Percentiles rank a stretch among this genome's conserved stretches.
Conservation (phyloP, 805 yeast species). For the Candida dajiaensis region DNA sequence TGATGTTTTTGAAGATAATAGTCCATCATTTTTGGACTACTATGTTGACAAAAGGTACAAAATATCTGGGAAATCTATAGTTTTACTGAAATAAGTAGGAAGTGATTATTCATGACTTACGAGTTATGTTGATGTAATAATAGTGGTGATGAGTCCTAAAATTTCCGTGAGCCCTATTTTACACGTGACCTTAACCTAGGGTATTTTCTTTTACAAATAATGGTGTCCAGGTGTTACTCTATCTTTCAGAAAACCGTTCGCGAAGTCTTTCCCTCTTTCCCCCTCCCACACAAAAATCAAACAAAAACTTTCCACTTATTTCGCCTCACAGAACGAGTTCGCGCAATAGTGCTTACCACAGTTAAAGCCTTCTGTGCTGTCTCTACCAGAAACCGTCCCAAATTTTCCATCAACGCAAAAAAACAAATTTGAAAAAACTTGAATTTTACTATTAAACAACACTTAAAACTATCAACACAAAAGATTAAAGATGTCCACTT, state of each 20-base stretch:
- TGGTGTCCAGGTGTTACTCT: not conserved
- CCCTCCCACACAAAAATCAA: not conserved
- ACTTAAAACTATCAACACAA: not conserved
- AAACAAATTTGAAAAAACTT: not conserved
- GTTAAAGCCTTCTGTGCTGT: not conserved
- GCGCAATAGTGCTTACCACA: not conserved
- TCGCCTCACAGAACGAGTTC: not conserved
- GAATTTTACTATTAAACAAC: not conserved
- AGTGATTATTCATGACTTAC: too few relatives aligned
- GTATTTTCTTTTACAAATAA: too few relatives aligned
- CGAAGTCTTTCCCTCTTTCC: not conserved
- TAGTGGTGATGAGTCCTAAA: too few relatives aligned
- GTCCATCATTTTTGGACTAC: not conserved
- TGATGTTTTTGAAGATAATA: not conserved
- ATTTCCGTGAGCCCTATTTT: too few relatives aligned
- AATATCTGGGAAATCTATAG: not conserved
- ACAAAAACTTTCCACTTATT: not conserved
- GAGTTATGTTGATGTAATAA: too few relatives aligned
- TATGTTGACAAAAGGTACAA: not conserved
- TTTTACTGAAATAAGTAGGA: not conserved
- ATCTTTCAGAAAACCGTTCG: not conserved
- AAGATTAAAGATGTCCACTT: conserved; percentile 43
- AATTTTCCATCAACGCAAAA: not conserved
- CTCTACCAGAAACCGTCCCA: not conserved
- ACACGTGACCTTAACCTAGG: conserved; percentile 1